Evolutionary conservation across 164 flowering plant species (phyloP).

Genomic region (Taxillus chinensis): DNA sequence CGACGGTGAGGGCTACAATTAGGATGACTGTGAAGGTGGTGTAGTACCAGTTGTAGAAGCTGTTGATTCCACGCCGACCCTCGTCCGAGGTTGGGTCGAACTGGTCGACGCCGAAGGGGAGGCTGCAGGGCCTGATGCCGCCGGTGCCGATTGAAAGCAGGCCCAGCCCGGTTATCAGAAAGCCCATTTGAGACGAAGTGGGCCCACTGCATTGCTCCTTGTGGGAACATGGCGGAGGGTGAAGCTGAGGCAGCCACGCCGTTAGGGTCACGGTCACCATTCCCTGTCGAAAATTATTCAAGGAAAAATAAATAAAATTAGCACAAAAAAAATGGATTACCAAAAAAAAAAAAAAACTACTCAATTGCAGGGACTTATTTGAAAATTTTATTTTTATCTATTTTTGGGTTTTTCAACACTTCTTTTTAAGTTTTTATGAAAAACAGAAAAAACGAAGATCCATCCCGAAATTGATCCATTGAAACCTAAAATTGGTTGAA

Average conservation of each 20-base stretch:
- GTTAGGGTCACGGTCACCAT: constrained; percentile 46
- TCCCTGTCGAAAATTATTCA: constrained; percentile 34
- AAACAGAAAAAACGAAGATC: no score
- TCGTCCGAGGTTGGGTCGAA: constrained; percentile 52
- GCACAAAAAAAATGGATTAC: no score
- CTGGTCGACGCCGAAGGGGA: constrained; percentile 84
- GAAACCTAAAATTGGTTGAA: no score
- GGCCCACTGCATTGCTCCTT: constrained; percentile 28
- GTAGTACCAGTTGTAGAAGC: constrained; percentile 94
- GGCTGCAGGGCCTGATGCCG: constrained; percentile 75
- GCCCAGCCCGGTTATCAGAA: constrained; percentile 29
- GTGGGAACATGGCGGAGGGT: constrained; percentile 36
- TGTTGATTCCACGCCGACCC: constrained; percentile 57
- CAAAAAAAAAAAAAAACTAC: no score
- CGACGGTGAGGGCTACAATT: constrained; percentile 42
- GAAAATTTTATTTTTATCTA: no score
- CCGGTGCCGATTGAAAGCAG: constrained; percentile 47
- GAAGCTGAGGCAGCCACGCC: constrained; percentile 38
- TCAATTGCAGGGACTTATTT: no score
- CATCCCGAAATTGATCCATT: no score
- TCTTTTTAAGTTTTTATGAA: no score
- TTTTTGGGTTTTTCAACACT: no score
- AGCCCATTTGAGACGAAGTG: constrained; percentile 27
- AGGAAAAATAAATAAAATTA: no score
- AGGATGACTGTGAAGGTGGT: constrained; percentile 50